Base-by-base conservation (phyloP, 2,329 filamentous ascomycete species). In the Didymella pinodella region DNA sequence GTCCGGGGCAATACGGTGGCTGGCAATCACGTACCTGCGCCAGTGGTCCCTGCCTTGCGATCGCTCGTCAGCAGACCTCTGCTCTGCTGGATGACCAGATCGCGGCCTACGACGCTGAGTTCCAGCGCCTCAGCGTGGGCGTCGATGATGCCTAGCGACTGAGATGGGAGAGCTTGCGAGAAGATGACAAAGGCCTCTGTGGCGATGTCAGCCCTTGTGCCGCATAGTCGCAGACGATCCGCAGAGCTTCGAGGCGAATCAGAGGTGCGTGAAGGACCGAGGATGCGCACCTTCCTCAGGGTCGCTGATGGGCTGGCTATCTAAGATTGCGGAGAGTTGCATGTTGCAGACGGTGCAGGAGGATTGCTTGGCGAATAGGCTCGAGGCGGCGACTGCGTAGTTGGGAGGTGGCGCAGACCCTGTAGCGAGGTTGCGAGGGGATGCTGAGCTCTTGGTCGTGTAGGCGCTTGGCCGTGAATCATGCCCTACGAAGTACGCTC, bases 101-200 rank as follows among this genome's bases (percentile, higher is more conserved):
- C 91, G 51, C 83, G 83, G 54, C 84, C 88, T 54, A 82, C 86
- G 61, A 98, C 84, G 32, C 84, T 83, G 58, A 97, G 74, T 12
- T 91, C 85, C 34, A 97, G 76, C 2, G 80, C 78, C 1, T 84
- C 75, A 10, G 90, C 87, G 64, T 85, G 87, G 16, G 90, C 81
- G 75, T 97, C 89, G 63, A 98, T 80, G 77, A 97, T 95, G 71
- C 94, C 95, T 10, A 98, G 66, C 16, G 67, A 70, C 59, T 66
- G 87, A 12, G 90, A 90, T 0, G 90, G 88, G 26, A 92, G 86
- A 18, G 86, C 80, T 73, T 90, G 88, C 43, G 92, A 89, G 81
- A 96, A 97, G 54, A 97, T 84, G 36, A 93, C 79, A 72, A 96
- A 97, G 4, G 92, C 91, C 80, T 98, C 94, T 97, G 53, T 55